Conservation (phyloP, 2,329 filamentous ascomycete genomes). For the Neocatenulostroma microsporum region DNA sequence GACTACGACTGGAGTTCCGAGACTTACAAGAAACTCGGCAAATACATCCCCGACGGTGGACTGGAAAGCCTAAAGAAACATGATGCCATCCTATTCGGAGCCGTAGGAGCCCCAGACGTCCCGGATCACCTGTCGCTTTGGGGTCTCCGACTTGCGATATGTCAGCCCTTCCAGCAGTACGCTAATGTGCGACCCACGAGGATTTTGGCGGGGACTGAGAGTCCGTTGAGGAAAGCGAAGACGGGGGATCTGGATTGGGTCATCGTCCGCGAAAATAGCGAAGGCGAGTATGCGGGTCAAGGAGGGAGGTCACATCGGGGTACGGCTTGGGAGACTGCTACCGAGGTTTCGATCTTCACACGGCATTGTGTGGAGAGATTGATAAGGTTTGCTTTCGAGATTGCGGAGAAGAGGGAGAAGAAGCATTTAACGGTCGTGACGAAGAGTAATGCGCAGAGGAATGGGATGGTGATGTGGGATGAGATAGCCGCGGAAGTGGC, state of each 20-base stretch:
- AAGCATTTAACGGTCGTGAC: constrained; percentile 57
- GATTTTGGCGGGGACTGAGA: constrained; percentile 53
- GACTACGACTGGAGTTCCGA: constrained; percentile 61
- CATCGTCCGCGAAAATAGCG: constrained; percentile 59
- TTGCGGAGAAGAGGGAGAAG: constrained; percentile 48
- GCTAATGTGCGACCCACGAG: constrained; percentile 53
- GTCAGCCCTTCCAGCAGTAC: constrained; percentile 49
- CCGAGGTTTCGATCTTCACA: constrained; percentile 58
- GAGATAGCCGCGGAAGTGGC: constrained; percentile 51
- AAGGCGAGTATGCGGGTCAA: constrained; percentile 59
- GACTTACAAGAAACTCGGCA: constrained; percentile 57
- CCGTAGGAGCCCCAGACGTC: constrained; percentile 56
- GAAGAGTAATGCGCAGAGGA: constrained; percentile 58
- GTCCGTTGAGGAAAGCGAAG: constrained; percentile 47
- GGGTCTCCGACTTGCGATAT: constrained; percentile 49
- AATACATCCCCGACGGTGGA: constrained; percentile 56
- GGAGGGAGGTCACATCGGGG: constrained; percentile 55
- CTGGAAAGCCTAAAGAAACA: constrained; percentile 51
- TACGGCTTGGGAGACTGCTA: constrained; percentile 53
- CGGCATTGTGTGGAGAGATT: constrained; percentile 52
- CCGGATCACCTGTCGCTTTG: constrained; percentile 52
- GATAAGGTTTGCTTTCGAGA: constrained; percentile 57
- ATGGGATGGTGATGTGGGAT: constrained; percentile 63
- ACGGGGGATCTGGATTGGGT: constrained; percentile 59
- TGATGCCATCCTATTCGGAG: constrained; percentile 61